Evolutionary conservation across 2,329 filamentous ascomycete species (phyloP).

Genomic region (Pestalotiopsis sp.): DNA sequence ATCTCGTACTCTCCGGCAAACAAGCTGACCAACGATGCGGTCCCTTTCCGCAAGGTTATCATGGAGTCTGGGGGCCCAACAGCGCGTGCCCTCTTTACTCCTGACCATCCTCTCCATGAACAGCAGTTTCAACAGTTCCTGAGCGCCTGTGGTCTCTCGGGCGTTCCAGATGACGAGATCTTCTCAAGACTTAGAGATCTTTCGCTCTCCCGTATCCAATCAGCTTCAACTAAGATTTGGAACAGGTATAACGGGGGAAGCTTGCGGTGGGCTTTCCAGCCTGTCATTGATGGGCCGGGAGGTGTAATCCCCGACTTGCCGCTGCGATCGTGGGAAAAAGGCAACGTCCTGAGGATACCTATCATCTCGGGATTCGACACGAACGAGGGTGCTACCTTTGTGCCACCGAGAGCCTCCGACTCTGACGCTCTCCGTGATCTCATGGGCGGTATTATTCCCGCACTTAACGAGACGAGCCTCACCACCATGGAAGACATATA

Average conservation of each 20-base stretch:
- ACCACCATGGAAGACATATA: conserved; percentile 61
- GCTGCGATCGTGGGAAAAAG: conserved; percentile 58
- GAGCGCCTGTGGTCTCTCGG: conserved; percentile 50
- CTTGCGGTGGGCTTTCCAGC: conserved; percentile 68
- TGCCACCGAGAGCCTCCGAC: conserved; percentile 50
- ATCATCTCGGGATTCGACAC: conserved; percentile 72
- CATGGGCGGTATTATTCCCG: conserved; percentile 64
- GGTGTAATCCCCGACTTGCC: conserved; percentile 61
- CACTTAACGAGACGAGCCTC: conserved; percentile 54
- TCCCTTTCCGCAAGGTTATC: conserved; percentile 55
- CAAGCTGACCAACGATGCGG: conserved; percentile 31
- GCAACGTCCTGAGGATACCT: conserved; percentile 57
- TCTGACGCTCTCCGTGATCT: conserved; percentile 59
- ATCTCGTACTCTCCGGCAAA: conserved; percentile 48
- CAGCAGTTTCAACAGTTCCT: conserved; percentile 60
- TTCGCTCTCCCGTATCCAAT: conserved; percentile 38
- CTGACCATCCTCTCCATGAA: conserved; percentile 59
- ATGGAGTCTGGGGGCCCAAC: conserved; percentile 61
- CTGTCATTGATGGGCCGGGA: conserved; percentile 61
- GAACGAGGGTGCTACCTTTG: conserved; percentile 69
- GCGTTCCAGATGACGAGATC: conserved; percentile 49
- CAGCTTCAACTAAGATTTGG: conserved; percentile 48
- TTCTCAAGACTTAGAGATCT: conserved; percentile 52
- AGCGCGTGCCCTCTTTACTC: conserved; percentile 54
- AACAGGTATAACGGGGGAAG: conserved; percentile 38